Evolutionary conservation across 2,329 filamentous ascomycete genomes (phyloP), one percentile per base, ranked within the genome.

Genomic region (Colletotrichum sansevieriae): DNA sequence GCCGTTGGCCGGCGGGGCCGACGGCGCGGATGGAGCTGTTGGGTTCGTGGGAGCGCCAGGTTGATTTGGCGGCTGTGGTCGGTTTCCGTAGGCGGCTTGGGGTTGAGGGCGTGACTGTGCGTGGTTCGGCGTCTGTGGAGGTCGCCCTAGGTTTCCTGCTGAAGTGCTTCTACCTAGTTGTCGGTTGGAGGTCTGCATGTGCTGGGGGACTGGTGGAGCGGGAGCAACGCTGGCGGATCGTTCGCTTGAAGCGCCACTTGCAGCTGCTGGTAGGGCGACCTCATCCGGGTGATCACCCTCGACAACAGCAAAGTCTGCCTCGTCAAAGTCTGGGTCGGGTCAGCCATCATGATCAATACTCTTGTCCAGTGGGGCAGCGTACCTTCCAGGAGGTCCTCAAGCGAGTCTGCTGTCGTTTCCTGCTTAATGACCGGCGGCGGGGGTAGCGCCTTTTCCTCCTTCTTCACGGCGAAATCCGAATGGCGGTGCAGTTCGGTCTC

Each of bases 401-500:
- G 86, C 55, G 83, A 85, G 69, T 86, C 83, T 54, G 68, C 83
- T 54, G 68, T 70, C 22, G 74, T 76, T 71, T 79, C 77, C 63
- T 73, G 72, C 71, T 77, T 78, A 67, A 77, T n/a, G 12, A 35
- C 44, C 20, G 57, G 73, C 47, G 61, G 71, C 18, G 66, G 65
- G 20, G 33, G 54, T 60, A 5, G 68, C 51, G 29, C 68, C 33
- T 58, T 54, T 29, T 72, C 74, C 3, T 80, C 76, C 67, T 90
- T 86, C 75, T 87, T 89, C 77, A 91, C 91, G 25, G 85, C 87
- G 77, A 87, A 97, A 76, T 95, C 92, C 1, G 88, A 82, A 78
- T 97, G 95, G 44, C 95, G 88, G 79, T 98, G 91, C 43, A 98
- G 84, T 46, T 91, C 91, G n/a, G 87, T 86, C 70, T 92, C 89